These are phyloP conservation scores for Cordyceps farinosa DNA, from an alignment of 2,329 filamentous ascomycete species.

Conservation along the genomic window DNA sequence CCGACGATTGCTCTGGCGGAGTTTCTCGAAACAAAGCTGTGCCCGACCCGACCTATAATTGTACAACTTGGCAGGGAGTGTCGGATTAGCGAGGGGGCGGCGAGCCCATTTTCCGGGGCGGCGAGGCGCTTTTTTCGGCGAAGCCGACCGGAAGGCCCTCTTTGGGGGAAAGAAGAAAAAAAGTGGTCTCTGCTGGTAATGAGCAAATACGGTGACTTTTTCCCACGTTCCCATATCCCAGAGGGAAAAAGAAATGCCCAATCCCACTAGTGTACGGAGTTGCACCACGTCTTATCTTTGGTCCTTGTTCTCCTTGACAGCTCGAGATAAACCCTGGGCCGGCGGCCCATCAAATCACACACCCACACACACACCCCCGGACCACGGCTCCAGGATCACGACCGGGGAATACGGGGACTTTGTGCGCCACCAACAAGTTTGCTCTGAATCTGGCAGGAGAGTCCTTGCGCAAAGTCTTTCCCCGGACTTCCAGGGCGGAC, in stretches of 20 bases:
- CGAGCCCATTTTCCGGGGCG: not conserved
- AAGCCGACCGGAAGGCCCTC: not conserved
- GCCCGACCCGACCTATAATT: too few relatives aligned
- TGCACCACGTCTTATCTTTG: too few relatives aligned
- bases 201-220: too few relatives aligned
- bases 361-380: not conserved
- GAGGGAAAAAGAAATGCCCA: too few relatives aligned
- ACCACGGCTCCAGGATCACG: not conserved
- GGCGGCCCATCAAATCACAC: not conserved
- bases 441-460: not conserved
- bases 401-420: constrained; percentile 4
- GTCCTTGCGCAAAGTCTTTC: not conserved
- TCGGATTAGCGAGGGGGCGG: not conserved
- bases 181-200: not conserved
- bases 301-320: not conserved
- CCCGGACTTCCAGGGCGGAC: not conserved
- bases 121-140: constrained; percentile 7
- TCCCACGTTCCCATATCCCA: too few relatives aligned
- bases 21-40: too few relatives aligned
- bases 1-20: too few relatives aligned
- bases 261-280: too few relatives aligned
- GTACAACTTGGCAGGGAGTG: not conserved
- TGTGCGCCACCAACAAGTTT: not conserved
- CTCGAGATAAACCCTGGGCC: not conserved
- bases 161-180: not conserved